Evolutionary conservation across 1,139 yeast species (phyloP).

Genomic region (Suhomyces coccinellae): DNA sequence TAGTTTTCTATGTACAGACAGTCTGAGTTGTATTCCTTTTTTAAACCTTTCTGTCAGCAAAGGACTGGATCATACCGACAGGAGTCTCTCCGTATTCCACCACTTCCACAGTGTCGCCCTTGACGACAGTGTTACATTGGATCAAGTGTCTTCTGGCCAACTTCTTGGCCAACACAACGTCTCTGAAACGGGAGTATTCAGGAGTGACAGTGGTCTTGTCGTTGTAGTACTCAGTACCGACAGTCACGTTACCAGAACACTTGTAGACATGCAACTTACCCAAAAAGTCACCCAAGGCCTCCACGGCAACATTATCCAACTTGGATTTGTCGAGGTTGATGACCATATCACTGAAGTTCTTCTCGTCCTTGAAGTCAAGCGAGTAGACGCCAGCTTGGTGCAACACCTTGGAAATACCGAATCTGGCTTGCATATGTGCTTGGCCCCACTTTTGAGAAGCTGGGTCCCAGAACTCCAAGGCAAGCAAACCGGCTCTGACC

Average conservation of each 20-base stretch:
- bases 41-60: slow-evolving; percentile 56
- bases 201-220: slow-evolving; percentile 67
- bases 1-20: too few relatives aligned
- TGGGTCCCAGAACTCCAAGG: slow-evolving; percentile 88
- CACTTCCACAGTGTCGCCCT: slow-evolving; percentile 47
- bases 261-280: slow-evolving; percentile 74
- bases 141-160: slow-evolving; percentile 81
- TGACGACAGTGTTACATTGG: slow-evolving; percentile 69
- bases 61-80: slow-evolving; percentile 76
- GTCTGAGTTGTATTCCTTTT: background rate
- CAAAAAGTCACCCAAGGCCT: slow-evolving; percentile 71
- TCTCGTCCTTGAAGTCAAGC: slow-evolving; percentile 49
- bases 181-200: slow-evolving; percentile 65
- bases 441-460: slow-evolving; percentile 83
- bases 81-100: slow-evolving; percentile 75
- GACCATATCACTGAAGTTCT: slow-evolving; percentile 56
- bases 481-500: slow-evolving; percentile 86
- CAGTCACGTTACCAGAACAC: slow-evolving; percentile 67
- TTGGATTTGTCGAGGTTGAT: slow-evolving; percentile 59
- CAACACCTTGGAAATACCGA: slow-evolving; percentile 75
- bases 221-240: slow-evolving; percentile 62
- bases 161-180: slow-evolving; percentile 66
- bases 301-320: slow-evolving; percentile 67
- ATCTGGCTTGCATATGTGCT: slow-evolving; percentile 94
- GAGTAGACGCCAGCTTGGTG: slow-evolving; percentile 66